phyloP scores from a whole-genome alignment of 345 rosid species.

The Brassica napus region DNA sequence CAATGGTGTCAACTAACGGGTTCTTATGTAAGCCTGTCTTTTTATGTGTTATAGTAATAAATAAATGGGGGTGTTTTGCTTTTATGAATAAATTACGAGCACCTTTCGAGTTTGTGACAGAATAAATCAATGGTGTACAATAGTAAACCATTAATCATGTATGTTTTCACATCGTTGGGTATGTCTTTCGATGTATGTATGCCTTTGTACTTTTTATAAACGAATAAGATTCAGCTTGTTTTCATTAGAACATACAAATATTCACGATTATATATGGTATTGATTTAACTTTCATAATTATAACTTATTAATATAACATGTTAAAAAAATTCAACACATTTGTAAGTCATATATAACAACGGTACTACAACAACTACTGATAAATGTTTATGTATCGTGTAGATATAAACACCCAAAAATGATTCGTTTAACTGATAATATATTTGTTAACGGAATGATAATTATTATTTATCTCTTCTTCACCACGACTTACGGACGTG shows the following conservation, averaged over 20 bases:
- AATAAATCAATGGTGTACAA: background rate
- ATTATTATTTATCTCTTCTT: no score
- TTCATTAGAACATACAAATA: background rate
- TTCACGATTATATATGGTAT: no score
- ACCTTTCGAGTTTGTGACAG: background rate
- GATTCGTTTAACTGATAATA: no score
- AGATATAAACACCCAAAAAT: no score
- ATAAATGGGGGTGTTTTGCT: background rate
- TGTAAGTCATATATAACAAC: no score
- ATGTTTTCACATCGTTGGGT: background rate
- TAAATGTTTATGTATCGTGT: no score
- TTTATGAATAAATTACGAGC: conserved; percentile 6
- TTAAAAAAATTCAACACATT: no score
- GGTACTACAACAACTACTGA: no score
- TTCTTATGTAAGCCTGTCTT: background rate
- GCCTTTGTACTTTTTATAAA: background rate
- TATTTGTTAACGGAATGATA: no score
- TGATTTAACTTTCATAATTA: no score
- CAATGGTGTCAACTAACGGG: conserved; percentile 5
- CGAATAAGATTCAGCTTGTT: background rate
- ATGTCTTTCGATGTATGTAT: background rate
- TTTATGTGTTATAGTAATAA: background rate
- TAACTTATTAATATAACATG: no score
- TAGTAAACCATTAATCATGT: conserved; percentile 1
- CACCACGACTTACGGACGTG: no score